phyloP scores from a whole-genome alignment of 495 filamentous ascomycete genomes.

The Xylaria telfairii region DNA sequence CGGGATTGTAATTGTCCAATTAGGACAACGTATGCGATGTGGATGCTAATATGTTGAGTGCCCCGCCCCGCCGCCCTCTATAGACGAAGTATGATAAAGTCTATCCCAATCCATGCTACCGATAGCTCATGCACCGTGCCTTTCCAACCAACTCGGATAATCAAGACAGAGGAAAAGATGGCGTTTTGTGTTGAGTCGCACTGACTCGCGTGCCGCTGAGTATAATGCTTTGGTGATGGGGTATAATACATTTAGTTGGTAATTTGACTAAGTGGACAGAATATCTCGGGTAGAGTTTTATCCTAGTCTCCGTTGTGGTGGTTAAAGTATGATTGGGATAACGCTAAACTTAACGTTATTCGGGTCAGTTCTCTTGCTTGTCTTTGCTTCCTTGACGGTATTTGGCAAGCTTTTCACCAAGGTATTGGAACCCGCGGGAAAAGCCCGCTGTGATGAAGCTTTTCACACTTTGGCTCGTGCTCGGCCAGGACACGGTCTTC shows the following conservation, averaged over 20 bases:
- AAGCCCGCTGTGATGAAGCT: conserved; percentile 77
- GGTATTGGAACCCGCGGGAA: conserved; percentile 71
- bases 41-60: background rate
- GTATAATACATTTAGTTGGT: conserved; percentile 12
- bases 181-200: background rate
- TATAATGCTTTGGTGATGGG: background rate
- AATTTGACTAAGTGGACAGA: background rate
- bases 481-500: conserved; percentile 89
- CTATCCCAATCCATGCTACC: conserved; percentile 16
- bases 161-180: background rate
- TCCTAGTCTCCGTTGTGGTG: background rate
- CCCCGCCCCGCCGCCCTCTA: conserved; percentile 1
- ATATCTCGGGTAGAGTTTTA: background rate
- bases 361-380: conserved; percentile 27
- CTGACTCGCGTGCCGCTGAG: background rate
- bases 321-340: background rate
- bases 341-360: background rate
- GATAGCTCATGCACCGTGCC: conserved; percentile 10
- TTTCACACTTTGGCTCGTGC: conserved; percentile 83
- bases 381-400: conserved; percentile 54
- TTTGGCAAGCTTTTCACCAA: conserved; percentile 84
- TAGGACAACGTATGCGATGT: background rate
- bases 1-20: background rate
- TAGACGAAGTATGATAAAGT: background rate
- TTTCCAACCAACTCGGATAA: background rate